phyloP scores from a whole-genome alignment of 2,329 filamentous ascomycete genomes.

The Ascochyta clinopodiicola region DNA sequence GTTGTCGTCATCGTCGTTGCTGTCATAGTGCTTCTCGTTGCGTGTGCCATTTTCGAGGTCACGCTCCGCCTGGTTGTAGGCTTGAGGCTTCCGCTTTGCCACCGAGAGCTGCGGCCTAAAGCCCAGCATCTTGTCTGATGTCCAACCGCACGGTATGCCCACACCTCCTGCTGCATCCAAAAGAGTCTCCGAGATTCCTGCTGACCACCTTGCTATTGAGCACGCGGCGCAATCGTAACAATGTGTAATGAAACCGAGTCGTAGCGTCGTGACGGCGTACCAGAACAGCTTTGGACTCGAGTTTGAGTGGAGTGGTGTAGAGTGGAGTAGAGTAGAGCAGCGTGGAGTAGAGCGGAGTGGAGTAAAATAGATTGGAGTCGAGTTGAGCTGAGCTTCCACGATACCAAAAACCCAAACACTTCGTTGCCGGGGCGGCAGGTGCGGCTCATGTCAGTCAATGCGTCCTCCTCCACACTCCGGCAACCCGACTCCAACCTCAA shows the following conservation, averaged over 20 bases:
- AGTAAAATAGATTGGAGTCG: background rate
- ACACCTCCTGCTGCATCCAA: no score
- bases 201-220: background rate
- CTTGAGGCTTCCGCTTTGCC: slow-evolving; percentile 46
- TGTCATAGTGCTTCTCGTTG: slow-evolving; percentile 50
- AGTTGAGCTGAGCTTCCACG: slow-evolving; percentile 4
- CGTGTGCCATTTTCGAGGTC: slow-evolving; percentile 43
- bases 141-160: background rate
- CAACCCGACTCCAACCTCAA: no score
- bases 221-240: background rate
- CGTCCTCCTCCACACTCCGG: background rate
- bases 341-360: background rate
- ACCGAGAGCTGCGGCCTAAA: slow-evolving; percentile 44
- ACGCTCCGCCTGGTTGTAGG: slow-evolving; percentile 42
- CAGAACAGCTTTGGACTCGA: background rate
- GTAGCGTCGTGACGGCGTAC: slow-evolving; percentile 9
- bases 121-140: slow-evolving; percentile 37
- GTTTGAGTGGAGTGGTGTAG: no score
- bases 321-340: background rate
- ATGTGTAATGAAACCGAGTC: background rate
- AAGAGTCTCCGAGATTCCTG: background rate
- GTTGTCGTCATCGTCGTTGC: slow-evolving; percentile 41
- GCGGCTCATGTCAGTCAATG: background rate
- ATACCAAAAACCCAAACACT: slow-evolving; percentile 6
- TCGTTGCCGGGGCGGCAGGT: slow-evolving; percentile 7